A percentile compares a stretch with the other conserved stretches of the same genome.
Evolutionary conservation across 73 alveolate species (phyloP).

Genomic region (Loxodes magnus): DNA sequence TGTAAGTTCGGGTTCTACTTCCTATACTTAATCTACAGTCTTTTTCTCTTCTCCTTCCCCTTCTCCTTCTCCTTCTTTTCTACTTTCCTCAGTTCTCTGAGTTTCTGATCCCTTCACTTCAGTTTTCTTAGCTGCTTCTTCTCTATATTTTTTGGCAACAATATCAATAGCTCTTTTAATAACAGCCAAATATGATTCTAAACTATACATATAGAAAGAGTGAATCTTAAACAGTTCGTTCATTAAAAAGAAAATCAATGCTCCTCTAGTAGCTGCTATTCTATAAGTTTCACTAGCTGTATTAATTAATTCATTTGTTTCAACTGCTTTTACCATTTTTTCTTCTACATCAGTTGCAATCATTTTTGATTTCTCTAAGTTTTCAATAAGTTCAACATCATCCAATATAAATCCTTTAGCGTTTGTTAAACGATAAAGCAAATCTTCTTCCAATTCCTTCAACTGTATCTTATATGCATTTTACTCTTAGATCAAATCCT

Average conservation of each 20-base stretch:
- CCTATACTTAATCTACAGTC: slow-evolving; percentile 73
- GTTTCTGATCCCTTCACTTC: slow-evolving; percentile 32
- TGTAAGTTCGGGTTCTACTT: slow-evolving; percentile 57
- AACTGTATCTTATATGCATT: slow-evolving; percentile 93
- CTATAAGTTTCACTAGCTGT: slow-evolving; percentile 95
- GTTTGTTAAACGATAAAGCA: slow-evolving; percentile 68
- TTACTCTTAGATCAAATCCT: slow-evolving; percentile 97
- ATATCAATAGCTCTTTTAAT: slow-evolving; percentile 56
- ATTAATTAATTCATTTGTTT: slow-evolving; percentile 92
- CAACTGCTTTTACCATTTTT: slow-evolving; percentile 91
- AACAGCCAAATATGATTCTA: slow-evolving; percentile 35
- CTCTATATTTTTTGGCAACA: slow-evolving; percentile 60
- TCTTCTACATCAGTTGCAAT: slow-evolving; percentile 92
- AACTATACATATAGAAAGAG: slow-evolving; percentile 84
- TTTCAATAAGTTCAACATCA: slow-evolving; percentile 95
- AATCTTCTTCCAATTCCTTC: slow-evolving; percentile 82
- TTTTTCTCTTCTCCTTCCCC: slow-evolving; percentile 78
- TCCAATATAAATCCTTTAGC: slow-evolving; percentile 94
- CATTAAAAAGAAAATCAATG: slow-evolving; percentile 94
- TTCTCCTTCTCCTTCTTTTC: slow-evolving; percentile 47
- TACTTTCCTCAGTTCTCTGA: slow-evolving; percentile 17
- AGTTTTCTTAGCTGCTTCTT: slow-evolving; percentile 28
- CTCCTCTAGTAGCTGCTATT: slow-evolving; percentile 98
- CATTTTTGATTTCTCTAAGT: slow-evolving; percentile 94
- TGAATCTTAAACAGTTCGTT: slow-evolving; percentile 96